Conservation (phyloP, 164 flowering plant species). For the Tinospora cordifolia region DNA sequence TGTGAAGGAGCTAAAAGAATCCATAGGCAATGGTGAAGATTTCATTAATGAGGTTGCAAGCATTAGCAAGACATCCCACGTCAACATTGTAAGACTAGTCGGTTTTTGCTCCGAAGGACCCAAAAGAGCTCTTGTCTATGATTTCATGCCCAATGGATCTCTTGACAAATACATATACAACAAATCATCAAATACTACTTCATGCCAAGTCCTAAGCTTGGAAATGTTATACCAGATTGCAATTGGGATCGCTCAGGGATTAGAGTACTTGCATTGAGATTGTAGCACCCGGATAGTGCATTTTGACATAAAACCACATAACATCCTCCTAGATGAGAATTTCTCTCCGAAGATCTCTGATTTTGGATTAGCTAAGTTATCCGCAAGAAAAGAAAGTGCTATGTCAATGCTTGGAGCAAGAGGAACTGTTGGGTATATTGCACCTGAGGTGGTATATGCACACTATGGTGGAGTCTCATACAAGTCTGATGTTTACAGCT, state of each 20-base stretch:
- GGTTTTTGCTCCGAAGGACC: not conserved
- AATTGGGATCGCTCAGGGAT: not conserved
- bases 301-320: not conserved
- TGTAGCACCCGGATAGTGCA: not conserved
- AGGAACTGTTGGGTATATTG: not conserved
- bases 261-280: not conserved
- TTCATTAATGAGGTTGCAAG: slow-evolving; percentile 6
- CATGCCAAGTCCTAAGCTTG: not conserved
- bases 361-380: not conserved
- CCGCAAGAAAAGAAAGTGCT: not conserved
- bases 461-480: slow-evolving; percentile 26
- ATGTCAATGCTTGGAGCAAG: not conserved
- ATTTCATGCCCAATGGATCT: not conserved
- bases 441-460: not conserved
- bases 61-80: slow-evolving; percentile 5
- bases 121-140: slow-evolving; percentile 8
- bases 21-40: slow-evolving; percentile 3
- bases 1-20: not conserved
- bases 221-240: not conserved
- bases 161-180: slow-evolving; percentile 3
- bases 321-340: not conserved
- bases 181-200: not conserved
- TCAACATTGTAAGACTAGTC: not conserved
- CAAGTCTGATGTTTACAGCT: not conserved
- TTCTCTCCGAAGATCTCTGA: not conserved